A percentile compares a stretch with the other conserved stretches of the same genome.
Conservation (phyloP, 2,329 filamentous ascomycete genomes). For the Pseudogymnoascus sp. region DNA sequence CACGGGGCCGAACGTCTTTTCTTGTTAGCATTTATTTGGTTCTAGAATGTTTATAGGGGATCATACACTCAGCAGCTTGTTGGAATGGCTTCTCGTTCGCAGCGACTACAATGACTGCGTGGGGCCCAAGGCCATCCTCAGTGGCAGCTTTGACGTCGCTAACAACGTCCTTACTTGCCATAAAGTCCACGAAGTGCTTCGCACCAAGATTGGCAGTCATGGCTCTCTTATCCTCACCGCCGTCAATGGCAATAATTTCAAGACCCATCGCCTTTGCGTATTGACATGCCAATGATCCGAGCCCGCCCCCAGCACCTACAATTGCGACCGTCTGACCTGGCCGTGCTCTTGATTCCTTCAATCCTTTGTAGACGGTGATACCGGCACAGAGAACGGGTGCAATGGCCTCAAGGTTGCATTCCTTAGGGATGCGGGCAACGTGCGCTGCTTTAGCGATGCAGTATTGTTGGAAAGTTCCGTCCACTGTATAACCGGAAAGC, state of each 20-base stretch:
- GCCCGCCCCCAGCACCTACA: slow-evolving; percentile 76
- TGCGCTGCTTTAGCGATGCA: slow-evolving; percentile 81
- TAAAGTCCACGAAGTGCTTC: slow-evolving; percentile 70
- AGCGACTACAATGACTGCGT: slow-evolving; percentile 79
- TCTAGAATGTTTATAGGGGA: slow-evolving; percentile 7
- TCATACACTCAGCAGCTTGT: slow-evolving; percentile 60
- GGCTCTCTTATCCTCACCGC: slow-evolving; percentile 68
- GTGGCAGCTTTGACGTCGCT: slow-evolving; percentile 76
- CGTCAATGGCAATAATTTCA: slow-evolving; percentile 71
- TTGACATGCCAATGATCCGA: slow-evolving; percentile 72
- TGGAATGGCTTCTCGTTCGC: slow-evolving; percentile 90
- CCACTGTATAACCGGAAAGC: slow-evolving; percentile 85
- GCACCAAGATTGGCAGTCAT: slow-evolving; percentile 65
- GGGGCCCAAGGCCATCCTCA: slow-evolving; percentile 73
- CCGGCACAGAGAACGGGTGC: slow-evolving; percentile 80
- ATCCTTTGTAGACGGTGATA: slow-evolving; percentile 83
- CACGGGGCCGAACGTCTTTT: slow-evolving; percentile 77
- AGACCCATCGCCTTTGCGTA: slow-evolving; percentile 90
- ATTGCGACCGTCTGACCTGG: slow-evolving; percentile 74
- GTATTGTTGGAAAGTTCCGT: slow-evolving; percentile 92
- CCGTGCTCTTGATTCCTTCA: slow-evolving; percentile 70
- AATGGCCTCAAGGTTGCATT: slow-evolving; percentile 65
- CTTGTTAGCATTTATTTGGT: not conserved
- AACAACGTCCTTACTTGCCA: slow-evolving; percentile 65
- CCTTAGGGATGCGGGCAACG: slow-evolving; percentile 74